Evolutionary conservation across 176 grass and related monocot genomes (phyloP).

Genomic region (Carex littledalei): DNA sequence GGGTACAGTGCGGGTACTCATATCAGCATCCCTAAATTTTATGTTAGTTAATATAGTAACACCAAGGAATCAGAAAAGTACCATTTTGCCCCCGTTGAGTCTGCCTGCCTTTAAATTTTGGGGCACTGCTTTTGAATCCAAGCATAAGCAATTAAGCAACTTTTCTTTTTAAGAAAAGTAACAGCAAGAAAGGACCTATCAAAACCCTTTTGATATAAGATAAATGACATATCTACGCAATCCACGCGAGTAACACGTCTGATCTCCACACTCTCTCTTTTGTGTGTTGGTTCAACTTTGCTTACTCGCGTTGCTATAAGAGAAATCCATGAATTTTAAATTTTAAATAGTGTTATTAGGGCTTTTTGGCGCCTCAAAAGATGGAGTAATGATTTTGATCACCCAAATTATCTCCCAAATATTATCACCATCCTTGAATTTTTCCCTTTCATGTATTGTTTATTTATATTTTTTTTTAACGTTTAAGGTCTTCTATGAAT

Average conservation of each 20-base stretch:
- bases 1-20: too few species aligned
- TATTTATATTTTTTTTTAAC: neutral
- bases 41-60: neutral
- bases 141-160: neutral
- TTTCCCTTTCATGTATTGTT: neutral
- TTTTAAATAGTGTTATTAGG: neutral
- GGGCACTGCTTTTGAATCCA: conserved; percentile 6
- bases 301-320: conserved; percentile 24
- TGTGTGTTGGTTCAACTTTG: conserved; percentile 41
- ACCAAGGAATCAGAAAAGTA: neutral
- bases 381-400: conserved; percentile 30
- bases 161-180: conserved; percentile 29
- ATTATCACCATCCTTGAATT: neutral
- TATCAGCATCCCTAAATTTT: too few species aligned
- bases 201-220: conserved; percentile 60
- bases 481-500: neutral
- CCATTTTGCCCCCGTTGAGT: neutral
- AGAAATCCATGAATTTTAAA: conserved; percentile 30
- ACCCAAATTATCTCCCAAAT: conserved; percentile 4
- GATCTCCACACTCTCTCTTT: conserved; percentile 27
- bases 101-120: neutral
- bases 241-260: conserved; percentile 57
- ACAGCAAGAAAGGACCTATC: conserved; percentile 30
- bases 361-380: conserved; percentile 30
- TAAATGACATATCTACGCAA: conserved; percentile 81